These are phyloP conservation scores for Curvularia hawaiiensis DNA, from an alignment of 2,329 filamentous ascomycete species.

Conservation along the genomic window DNA sequence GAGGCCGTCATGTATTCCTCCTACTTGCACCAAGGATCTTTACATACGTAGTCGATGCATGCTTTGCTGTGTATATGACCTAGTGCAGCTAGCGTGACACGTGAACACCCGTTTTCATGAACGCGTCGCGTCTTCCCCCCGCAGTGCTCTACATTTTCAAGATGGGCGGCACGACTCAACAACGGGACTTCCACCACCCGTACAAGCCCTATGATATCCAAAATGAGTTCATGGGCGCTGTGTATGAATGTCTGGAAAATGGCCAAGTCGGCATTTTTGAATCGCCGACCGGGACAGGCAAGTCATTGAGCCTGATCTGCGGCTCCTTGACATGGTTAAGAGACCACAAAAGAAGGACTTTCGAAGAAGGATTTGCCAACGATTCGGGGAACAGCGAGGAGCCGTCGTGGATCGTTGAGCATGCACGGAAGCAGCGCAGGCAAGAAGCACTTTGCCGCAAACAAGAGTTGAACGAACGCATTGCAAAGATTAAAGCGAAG, in stretches of 20 bases:
- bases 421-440: constrained; percentile 71
- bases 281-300: constrained; percentile 91
- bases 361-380: constrained; percentile 60
- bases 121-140: constrained; percentile 11
- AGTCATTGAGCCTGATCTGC: constrained; percentile 91
- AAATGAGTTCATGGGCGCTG: constrained; percentile 80
- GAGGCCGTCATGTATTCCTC: neutral
- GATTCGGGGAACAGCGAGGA: constrained; percentile 65
- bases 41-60: neutral
- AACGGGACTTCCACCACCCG: constrained; percentile 78
- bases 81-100: constrained; percentile 5
- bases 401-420: constrained; percentile 83
- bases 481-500: constrained; percentile 66
- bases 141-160: neutral
- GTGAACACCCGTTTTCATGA: constrained; percentile 16
- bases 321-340: constrained; percentile 90
- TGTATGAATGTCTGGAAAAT: constrained; percentile 78
- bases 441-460: constrained; percentile 69
- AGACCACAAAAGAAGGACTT: constrained; percentile 69
- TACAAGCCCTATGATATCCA: constrained; percentile 89
- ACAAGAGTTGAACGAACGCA: constrained; percentile 74
- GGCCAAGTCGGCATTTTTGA: constrained; percentile 88
- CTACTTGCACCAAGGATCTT: too few species aligned
- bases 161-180: constrained; percentile 24
- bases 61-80: neutral